A percentile compares a stretch with the other conserved stretches of the same genome.
These are phyloP conservation scores for Phytophthora litchii DNA, from an alignment of 352 stramenopile genomes.

Conservation along the genomic window DNA sequence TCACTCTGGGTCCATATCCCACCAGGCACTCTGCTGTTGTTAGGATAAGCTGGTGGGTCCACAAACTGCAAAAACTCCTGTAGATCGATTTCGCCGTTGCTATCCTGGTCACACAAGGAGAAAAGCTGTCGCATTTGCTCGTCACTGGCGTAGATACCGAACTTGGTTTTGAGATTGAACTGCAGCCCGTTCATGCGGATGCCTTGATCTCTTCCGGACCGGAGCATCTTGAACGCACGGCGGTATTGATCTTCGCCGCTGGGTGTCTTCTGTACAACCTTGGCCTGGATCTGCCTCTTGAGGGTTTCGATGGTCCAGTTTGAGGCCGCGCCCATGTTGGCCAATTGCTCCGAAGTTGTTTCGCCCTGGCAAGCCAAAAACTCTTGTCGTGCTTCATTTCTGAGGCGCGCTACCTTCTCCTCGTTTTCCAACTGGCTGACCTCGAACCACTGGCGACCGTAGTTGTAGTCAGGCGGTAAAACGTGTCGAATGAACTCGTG, in stretches of 20 bases:
- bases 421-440: slow-evolving; percentile 74
- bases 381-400: slow-evolving; percentile 64
- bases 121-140: slow-evolving; percentile 75
- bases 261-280: slow-evolving; percentile 80
- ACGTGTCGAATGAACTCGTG: slow-evolving; percentile 85
- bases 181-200: slow-evolving; percentile 76
- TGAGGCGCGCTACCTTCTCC: slow-evolving; percentile 55
- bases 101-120: slow-evolving; percentile 60
- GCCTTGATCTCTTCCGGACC: slow-evolving; percentile 62
- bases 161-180: slow-evolving; percentile 80
- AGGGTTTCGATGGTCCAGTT: slow-evolving; percentile 73
- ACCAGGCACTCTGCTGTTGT: slow-evolving; percentile 56
- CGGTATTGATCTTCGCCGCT: slow-evolving; percentile 81
- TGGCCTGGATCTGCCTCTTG: slow-evolving; percentile 76
- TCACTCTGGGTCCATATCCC: slow-evolving; percentile 60
- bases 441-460: slow-evolving; percentile 77
- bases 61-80: slow-evolving; percentile 81
- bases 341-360: slow-evolving; percentile 32
- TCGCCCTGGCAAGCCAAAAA: slow-evolving; percentile 44
- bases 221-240: slow-evolving; percentile 83
- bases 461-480: slow-evolving; percentile 78
- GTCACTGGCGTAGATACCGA: slow-evolving; percentile 81
- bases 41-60: slow-evolving; percentile 61
- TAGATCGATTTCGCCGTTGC: slow-evolving; percentile 76
- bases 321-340: slow-evolving; percentile 52